Evolutionary conservation across 73 alveolate species (phyloP).

Genomic region (Tetrahymena thermophila): DNA sequence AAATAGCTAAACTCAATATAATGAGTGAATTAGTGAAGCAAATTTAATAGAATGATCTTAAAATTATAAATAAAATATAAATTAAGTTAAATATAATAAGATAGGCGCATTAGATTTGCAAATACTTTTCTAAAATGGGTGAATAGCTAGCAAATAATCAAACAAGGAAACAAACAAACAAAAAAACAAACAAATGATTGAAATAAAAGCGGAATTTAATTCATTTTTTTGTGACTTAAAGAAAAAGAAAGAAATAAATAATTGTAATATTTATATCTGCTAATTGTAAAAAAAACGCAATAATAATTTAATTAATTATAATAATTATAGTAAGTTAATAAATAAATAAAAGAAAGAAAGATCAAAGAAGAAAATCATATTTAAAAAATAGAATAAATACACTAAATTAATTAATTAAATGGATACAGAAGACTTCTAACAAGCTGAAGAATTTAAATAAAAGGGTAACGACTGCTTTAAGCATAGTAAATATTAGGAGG

Average conservation of each 20-base stretch:
- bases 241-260: too few species aligned
- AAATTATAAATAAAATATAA: too few species aligned
- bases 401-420: background rate
- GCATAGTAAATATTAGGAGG: conserved; percentile 56
- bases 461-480: conserved; percentile 69
- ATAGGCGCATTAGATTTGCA: background rate
- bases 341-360: too few species aligned
- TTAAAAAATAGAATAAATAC: background rate
- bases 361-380: too few species aligned
- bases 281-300: background rate
- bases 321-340: background rate
- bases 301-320: background rate
- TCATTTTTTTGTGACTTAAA: background rate
- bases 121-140: too few species aligned
- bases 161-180: too few species aligned
- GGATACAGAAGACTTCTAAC: background rate
- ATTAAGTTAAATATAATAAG: too few species aligned
- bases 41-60: background rate
- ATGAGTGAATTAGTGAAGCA: background rate
- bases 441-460: conserved; percentile 61
- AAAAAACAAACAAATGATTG: background rate
- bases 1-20: background rate
- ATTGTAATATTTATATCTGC: background rate
- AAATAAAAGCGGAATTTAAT: too few species aligned
- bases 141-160: too few species aligned